Percentiles rank a stretch among this genome's conserved stretches.
Evolutionary conservation across 257 asterid genomes (phyloP).

Genomic region (Capsicum pubescens): DNA sequence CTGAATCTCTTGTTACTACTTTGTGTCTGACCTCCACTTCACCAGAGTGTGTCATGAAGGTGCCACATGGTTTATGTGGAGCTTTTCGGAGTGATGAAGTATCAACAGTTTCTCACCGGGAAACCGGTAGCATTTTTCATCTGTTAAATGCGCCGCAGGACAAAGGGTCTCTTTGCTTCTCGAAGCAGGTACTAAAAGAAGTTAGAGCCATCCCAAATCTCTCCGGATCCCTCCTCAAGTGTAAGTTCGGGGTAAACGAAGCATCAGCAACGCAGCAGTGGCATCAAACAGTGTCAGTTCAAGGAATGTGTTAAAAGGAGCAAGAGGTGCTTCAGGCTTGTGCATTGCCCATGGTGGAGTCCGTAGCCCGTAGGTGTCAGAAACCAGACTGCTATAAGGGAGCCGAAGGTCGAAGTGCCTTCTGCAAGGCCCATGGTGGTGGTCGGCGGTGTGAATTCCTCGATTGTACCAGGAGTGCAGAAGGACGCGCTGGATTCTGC

Average conservation of each 20-base stretch:
- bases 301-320: conserved; percentile 85
- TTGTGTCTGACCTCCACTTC: conserved; percentile 47
- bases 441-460: conserved; percentile 83
- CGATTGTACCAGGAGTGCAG: conserved; percentile 94
- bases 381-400: conserved; percentile 83
- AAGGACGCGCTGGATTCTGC: conserved; percentile 87
- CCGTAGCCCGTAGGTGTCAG: conserved; percentile 86
- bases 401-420: conserved; percentile 95
- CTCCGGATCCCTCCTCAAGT: conserved; percentile 66
- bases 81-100: conserved; percentile 45
- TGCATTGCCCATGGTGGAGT: conserved; percentile 98
- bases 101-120: conserved; percentile 37
- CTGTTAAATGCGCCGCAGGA: conserved; percentile 43
- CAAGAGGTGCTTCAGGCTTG: conserved; percentile 93
- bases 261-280: conserved; percentile 56
- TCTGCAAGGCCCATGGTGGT: conserved; percentile 97
- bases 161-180: conserved; percentile 42
- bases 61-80: conserved; percentile 37
- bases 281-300: conserved; percentile 75
- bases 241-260: conserved; percentile 78
- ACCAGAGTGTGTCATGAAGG: conserved; percentile 38
- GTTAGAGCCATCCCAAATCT: conserved; percentile 40
- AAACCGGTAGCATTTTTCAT: conserved; percentile 37
- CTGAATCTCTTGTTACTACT: conserved; percentile 68
- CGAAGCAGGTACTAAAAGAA: conserved; percentile 48